Base-by-base conservation (phyloP, 108 stramenopile genomes). In the Stephanodiscus minutulus region DNA sequence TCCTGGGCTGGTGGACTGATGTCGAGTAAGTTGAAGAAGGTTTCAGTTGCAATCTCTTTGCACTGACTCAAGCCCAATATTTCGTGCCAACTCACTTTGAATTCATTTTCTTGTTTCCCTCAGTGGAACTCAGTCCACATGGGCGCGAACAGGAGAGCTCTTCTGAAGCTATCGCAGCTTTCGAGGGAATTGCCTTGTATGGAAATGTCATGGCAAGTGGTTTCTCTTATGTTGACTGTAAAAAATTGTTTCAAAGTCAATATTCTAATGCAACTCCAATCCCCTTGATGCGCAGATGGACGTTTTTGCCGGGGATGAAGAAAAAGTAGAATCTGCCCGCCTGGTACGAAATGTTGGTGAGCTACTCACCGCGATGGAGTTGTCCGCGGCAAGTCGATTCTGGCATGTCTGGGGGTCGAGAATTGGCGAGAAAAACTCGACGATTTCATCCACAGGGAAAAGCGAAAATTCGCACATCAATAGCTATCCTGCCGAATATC, bases 121-220 rank as follows among this genome's bases (percentile, higher is more conserved):
- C 43, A 44, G 43, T 44, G 43, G 43, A 44, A 44, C 84, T 88
- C 4, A 95, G 89, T 63, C 83, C 87, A 41, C 96, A 97, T 81
- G 98, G 98, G 10, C 83, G 94, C 22, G 97, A 98, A 60, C 96
- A 98, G 81, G 98, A 97, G 70, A 95, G 94, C 20, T 86, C 85
- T 22, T 90, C 89, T 22, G 98, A 98, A 63, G 95, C 98, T 18
- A 94, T 98, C 72, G 93, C 95, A 22, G 90, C 94, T 1, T 97
- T 96, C 62, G 96, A 98, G 68, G 90, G 83, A 24, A 86, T 97
- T 37, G 95, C 96, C 35, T 77, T 97, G 31, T 98, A 81, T 70
- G 96, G 96, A 24, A 53, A 82, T 60, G 91, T 83, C 24, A 94
- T 97, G 94, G 61, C 58, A 52, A 44, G 71, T 46, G 20, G 0